Evolutionary conservation across 306 rosid genomes (phyloP), one percentile per base, ranked within the genome.

Genomic region (Casuarina cunninghamiana): DNA sequence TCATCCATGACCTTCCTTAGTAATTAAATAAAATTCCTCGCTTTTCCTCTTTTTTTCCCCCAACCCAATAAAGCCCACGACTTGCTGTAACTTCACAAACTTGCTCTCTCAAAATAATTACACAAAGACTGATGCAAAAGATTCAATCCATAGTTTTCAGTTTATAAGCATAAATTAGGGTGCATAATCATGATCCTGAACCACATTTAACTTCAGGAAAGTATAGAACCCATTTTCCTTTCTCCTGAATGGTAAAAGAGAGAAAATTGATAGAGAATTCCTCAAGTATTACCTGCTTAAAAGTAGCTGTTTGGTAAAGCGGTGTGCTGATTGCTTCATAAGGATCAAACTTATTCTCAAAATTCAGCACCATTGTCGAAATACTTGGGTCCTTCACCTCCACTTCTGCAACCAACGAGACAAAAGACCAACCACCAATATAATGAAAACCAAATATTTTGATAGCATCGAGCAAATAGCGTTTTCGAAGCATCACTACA

Each of bases 221-320:
- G 49, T 41, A 19, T 41, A 19, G 42, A 42, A 42, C 71, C 42
- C 71, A 42, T 67, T 10, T 16, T 16, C 26, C 35, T 17, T 26
- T 67, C 50, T 41, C 71, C 26, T 42, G 43, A 41, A 17, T n/a
- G n/a, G 11, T 3, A 42, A 58, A 10, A 19, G 38, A 39, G 41
- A 11, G 42, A 17, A 53, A n/a, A 35, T n/a, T 41, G 11, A 61
- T 50, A 9, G 46, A 41, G 50, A 42, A 42, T 39, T 45, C 12
- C 8, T 53, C 50, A 61, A 67, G 4, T n/a, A 21, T 75, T 54
- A 94, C 98, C 93, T 94, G 98, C 93, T 92, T 92, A 77, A 94
- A 94, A 72, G 97, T 94, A 65, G 97, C 95, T 15, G 98, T 94
- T 80, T 94, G 98, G 80, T 92, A 94, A 78, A 92, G 90, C 1